Base-by-base conservation (phyloP, 169 alveolate species). In the Amoebophrya sp. region DNA sequence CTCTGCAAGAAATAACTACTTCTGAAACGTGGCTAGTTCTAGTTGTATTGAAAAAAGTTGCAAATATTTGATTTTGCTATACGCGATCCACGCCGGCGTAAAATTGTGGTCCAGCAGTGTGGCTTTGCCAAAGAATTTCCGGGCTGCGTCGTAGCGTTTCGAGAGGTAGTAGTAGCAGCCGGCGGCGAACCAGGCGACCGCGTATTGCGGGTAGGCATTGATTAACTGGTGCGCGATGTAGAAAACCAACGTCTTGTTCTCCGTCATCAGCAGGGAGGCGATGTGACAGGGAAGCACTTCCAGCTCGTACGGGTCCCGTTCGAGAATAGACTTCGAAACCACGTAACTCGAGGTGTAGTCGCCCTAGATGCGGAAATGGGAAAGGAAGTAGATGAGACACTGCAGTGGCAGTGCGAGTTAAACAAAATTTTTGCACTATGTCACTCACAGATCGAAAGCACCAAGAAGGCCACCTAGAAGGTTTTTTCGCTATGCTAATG, bases 21-120 rank as follows among this genome's bases (percentile, higher is more conserved):
- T 7, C 23, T 12, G 54, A 41, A n/a, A n/a, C n/a, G n/a, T n/a
- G n/a, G n/a, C n/a, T n/a, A n/a, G n/a, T n/a, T n/a, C n/a, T n/a
- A n/a, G n/a, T n/a, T n/a, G n/a, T n/a, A n/a, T n/a, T n/a, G 54
- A 41, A 41, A 12, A 7, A 41, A 41, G 54, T 41, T 41, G 12
- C 54, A 41, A 41, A 12, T 41, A 41, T 7, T 2, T 41, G 23
- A 41, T 2, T 41, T n/a, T n/a, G n/a, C n/a, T n/a, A n/a, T n/a
- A 66, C 83, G 83, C 83, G 38, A 66, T n/a, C 83, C 83, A 66
- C 32, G 83, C 83, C 35, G 83, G 83, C 83, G 83, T 25, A 25
- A 66, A 66, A 25, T 66, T 66, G 83, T 66, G 83, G 38, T 66
- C 83, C 35, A 66, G 10, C 10, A 66, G 83, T 3, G 83, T 66